A percentile compares a stretch with the other conserved stretches of the same genome.
phyloP scores from a whole-genome alignment of 2,329 filamentous ascomycete species.

The Colletotrichum lentis region DNA sequence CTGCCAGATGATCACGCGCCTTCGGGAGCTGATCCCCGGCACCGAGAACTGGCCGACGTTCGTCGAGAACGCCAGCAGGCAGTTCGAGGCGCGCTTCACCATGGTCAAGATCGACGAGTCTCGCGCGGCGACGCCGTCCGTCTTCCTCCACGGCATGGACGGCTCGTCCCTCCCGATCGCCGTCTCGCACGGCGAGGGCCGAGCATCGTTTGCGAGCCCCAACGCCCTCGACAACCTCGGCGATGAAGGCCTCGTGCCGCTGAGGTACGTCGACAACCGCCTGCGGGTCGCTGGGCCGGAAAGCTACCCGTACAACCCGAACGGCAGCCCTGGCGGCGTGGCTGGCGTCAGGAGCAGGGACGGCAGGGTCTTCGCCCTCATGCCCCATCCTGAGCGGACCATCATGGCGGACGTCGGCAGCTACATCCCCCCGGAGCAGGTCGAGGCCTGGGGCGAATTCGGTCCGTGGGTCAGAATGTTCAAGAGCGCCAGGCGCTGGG shows the following conservation, averaged over 20 bases:
- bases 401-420: constrained; percentile 81
- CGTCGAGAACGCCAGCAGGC: constrained; percentile 82
- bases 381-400: constrained; percentile 94
- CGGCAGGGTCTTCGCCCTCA: constrained; percentile 84
- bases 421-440: constrained; percentile 68
- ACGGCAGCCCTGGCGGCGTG: constrained; percentile 83
- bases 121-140: constrained; percentile 61
- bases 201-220: constrained; percentile 72
- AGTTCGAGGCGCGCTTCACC: constrained; percentile 87
- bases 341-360: constrained; percentile 80
- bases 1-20: constrained; percentile 88
- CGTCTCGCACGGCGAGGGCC: constrained; percentile 90
- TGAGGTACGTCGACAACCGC: constrained; percentile 87
- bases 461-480: constrained; percentile 89
- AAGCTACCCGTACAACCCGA: constrained; percentile 86
- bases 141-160: constrained; percentile 91
- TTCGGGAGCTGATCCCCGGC: constrained; percentile 85
- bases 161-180: constrained; percentile 84
- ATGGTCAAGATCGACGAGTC: constrained; percentile 78
- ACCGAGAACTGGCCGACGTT: constrained; percentile 85
- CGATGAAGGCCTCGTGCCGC: constrained; percentile 73
- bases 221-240: constrained; percentile 64
- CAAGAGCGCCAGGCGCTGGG: constrained; percentile 87
- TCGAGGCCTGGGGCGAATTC: constrained; percentile 77
- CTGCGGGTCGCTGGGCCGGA: constrained; percentile 72